phyloP scores from a whole-genome alignment of 1,284 basidiomycete genomes.

The Leccinum pallidistipes region DNA sequence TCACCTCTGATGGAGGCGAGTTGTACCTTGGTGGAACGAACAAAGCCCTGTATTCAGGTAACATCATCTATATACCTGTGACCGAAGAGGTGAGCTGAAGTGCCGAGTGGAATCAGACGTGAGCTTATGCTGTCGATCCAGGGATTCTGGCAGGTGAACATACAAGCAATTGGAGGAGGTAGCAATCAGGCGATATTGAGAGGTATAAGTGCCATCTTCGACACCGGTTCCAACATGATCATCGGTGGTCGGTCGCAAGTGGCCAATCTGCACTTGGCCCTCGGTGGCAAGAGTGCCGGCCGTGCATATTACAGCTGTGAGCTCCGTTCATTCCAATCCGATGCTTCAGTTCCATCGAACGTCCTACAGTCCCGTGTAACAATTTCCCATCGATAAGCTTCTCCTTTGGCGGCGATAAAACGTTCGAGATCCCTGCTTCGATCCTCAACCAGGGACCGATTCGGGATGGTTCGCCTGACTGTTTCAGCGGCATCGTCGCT shows the following conservation, averaged over 20 bases:
- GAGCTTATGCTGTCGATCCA: neutral
- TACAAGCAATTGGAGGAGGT: neutral
- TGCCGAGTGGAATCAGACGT: neutral
- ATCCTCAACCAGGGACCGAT: neutral
- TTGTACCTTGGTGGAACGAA: neutral
- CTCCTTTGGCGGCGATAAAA: neutral
- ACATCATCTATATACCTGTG: neutral
- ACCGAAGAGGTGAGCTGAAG: neutral
- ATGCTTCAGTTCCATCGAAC: neutral
- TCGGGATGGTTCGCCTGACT: neutral
- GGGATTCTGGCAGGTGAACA: neutral
- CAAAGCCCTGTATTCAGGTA: neutral
- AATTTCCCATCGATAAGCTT: neutral
- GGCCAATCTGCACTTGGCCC: no score
- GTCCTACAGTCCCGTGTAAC: neutral
- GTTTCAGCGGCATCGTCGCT: neutral
- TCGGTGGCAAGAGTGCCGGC: no score
- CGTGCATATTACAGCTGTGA: no score
- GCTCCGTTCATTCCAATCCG: neutral
- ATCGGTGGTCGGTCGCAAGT: no score
- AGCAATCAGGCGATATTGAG: neutral
- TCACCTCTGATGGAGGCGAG: neutral
- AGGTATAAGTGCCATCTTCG: no score
- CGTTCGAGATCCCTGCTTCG: neutral
- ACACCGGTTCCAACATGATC: no score